phyloP scores from a whole-genome alignment of 345 rosid genomes.

The Nephelium lappaceum region DNA sequence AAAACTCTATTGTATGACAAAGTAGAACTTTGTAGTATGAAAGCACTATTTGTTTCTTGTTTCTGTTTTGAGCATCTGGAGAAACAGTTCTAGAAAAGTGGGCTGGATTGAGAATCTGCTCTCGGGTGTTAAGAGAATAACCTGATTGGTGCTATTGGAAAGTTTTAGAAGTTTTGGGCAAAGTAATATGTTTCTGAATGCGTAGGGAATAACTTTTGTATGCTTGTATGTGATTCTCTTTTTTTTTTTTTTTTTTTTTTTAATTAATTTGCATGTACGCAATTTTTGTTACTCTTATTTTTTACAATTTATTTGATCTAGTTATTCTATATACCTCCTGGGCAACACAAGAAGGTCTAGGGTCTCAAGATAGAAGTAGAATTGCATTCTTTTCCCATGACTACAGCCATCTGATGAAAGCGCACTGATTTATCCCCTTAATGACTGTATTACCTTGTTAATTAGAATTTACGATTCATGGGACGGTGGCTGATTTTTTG shows the following conservation, averaged over 20 bases:
- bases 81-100: background rate
- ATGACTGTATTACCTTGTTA: background rate
- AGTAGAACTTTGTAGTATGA: background rate
- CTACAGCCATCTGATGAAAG: background rate
- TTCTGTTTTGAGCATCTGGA: background rate
- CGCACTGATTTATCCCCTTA: background rate
- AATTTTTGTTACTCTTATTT: background rate
- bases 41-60: background rate
- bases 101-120: background rate
- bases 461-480: background rate
- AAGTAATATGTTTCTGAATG: background rate
- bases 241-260: too few species aligned
- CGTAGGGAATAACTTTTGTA: background rate
- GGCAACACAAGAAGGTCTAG: background rate
- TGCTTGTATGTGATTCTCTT: background rate
- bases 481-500: background rate
- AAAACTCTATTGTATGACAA: background rate
- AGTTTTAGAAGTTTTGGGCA: background rate
- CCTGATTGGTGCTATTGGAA: background rate
- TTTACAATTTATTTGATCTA: background rate
- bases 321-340: background rate
- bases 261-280: too few species aligned
- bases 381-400: background rate
- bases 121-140: background rate
- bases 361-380: background rate